Evolutionary conservation across 345 rosid species (phyloP).

Genomic region (Syzygium grande): DNA sequence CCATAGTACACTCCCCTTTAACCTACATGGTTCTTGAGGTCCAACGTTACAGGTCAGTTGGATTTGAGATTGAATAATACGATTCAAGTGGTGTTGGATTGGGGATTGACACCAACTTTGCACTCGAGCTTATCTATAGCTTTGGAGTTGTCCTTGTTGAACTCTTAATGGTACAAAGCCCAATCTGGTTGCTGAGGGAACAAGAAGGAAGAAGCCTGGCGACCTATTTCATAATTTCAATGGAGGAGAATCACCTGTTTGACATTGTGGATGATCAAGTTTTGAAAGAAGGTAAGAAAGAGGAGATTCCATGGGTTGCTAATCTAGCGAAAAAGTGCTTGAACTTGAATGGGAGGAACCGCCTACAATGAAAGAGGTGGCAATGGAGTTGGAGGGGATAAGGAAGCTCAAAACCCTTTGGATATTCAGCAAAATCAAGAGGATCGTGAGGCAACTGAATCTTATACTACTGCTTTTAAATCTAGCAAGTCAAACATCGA

Average conservation of each 20-base stretch:
- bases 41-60: no score
- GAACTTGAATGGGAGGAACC: background rate
- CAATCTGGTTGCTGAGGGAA: background rate
- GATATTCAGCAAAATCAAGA: no score
- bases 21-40: no score
- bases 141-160: background rate
- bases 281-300: background rate
- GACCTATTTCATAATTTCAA: background rate
- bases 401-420: background rate
- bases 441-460: no score
- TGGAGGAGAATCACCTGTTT: background rate
- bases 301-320: background rate
- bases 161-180: background rate
- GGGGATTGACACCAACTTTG: no score
- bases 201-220: background rate
- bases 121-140: no score
- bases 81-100: no score
- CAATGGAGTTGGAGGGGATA: background rate
- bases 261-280: background rate
- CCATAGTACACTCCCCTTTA: no score
- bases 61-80: no score
- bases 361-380: background rate
- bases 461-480: no score
- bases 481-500: no score
- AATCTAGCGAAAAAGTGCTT: background rate